Evolutionary conservation across 139 green algal species (phyloP).

Genomic region (Closterium sp.): DNA sequence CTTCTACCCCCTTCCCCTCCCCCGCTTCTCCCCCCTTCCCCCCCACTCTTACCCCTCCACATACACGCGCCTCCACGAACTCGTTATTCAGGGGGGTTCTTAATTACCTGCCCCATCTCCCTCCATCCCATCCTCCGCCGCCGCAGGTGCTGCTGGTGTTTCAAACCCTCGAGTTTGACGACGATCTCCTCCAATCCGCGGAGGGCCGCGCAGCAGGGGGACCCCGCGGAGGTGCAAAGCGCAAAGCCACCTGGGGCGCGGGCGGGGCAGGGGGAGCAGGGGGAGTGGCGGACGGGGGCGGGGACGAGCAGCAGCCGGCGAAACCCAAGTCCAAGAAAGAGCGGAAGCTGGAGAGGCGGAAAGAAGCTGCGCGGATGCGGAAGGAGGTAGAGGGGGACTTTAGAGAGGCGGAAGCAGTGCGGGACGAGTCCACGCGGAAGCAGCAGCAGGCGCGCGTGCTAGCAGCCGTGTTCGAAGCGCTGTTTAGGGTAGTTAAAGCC

Average conservation of each 20-base stretch:
- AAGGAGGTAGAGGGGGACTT: conserved; percentile 48
- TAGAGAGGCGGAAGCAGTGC: conserved; percentile 31
- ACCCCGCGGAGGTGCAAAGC: conserved; percentile 10
- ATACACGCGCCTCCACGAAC: too few species aligned
- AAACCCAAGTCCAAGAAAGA: conserved; percentile 37
- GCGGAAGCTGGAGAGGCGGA: conserved; percentile 49
- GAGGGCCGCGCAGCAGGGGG: not conserved
- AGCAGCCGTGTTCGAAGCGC: conserved; percentile 59
- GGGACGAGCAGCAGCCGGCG: not conserved
- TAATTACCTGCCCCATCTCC: too few species aligned
- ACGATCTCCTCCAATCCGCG: not conserved
- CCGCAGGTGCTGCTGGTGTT: not conserved
- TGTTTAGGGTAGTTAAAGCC: conserved; percentile 58
- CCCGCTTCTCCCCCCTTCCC: too few species aligned
- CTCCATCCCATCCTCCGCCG: not conserved
- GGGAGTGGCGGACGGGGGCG: not conserved
- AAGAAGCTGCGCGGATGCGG: conserved; percentile 8
- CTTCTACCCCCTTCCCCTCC: too few species aligned
- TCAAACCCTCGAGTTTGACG: not conserved
- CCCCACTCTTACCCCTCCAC: too few species aligned
- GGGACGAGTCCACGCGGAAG: conserved; percentile 22
- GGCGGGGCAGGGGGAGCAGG: too few species aligned
- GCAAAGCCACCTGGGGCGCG: not conserved
- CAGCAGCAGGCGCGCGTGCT: conserved; percentile 48
- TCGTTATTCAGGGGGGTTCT: too few species aligned